A percentile compares a stretch with the other conserved stretches of the same genome.
Evolutionary conservation across 306 rosid species (phyloP).

Genomic region (Vicia villosa): DNA sequence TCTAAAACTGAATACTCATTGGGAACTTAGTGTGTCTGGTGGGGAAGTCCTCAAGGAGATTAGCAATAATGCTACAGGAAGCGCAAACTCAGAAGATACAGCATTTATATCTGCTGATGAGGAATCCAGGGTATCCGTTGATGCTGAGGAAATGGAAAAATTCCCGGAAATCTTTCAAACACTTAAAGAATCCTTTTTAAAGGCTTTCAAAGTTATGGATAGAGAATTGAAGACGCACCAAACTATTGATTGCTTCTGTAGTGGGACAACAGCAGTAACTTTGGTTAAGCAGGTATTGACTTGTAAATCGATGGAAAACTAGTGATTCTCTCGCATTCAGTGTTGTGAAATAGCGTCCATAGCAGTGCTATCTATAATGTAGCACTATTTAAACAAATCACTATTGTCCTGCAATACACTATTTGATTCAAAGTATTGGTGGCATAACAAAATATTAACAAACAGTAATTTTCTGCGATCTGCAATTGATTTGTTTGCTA

Average conservation of each 20-base stretch:
- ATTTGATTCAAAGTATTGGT: background rate
- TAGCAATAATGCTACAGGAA: conserved; percentile 59
- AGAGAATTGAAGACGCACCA: conserved; percentile 79
- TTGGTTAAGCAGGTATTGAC: conserved; percentile 81
- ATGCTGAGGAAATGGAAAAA: conserved; percentile 67
- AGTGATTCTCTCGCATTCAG: background rate
- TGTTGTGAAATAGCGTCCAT: background rate
- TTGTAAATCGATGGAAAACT: conserved; percentile 16
- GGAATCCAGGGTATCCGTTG: conserved; percentile 61
- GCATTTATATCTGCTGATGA: conserved; percentile 68
- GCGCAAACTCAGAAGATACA: conserved; percentile 69
- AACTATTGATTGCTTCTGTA: conserved; percentile 82
- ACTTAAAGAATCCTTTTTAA: conserved; percentile 77
- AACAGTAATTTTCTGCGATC: background rate
- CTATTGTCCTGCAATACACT: background rate
- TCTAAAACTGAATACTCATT: conserved; percentile 78
- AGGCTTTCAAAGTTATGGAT: conserved; percentile 89
- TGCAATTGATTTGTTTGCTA: background rate
- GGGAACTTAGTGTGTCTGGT: conserved; percentile 65
- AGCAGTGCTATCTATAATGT: background rate
- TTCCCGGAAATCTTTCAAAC: conserved; percentile 73
- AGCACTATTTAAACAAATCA: background rate
- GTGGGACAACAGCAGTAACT: conserved; percentile 98
- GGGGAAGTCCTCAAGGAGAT: conserved; percentile 76
- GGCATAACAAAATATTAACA: background rate